Evolutionary conservation across 768 basidiomycete genomes (phyloP).

Genomic region (Pisolithus marmoratus): DNA sequence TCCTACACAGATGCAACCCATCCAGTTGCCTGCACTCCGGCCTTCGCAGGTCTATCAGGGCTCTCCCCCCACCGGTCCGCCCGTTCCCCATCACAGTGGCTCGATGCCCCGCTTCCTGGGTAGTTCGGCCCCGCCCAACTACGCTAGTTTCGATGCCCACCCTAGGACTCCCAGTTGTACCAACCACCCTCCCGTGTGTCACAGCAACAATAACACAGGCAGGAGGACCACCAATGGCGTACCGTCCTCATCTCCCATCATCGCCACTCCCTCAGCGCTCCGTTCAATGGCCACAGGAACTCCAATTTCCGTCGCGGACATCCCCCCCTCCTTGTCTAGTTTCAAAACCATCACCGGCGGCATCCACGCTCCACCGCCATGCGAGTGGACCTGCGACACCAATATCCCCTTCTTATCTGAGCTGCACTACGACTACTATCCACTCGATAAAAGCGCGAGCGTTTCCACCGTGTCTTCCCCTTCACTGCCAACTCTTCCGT

Average conservation of each 20-base stretch:
- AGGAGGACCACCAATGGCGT: conserved; percentile 6
- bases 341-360: conserved; percentile 19
- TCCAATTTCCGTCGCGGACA: conserved; percentile 9
- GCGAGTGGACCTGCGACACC: conserved; percentile 19
- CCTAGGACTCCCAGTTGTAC: background rate
- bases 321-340: conserved; percentile 15
- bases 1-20: background rate
- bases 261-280: conserved; percentile 6
- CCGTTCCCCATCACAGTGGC: conserved; percentile 7
- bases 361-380: conserved; percentile 1
- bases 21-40: background rate
- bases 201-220: no score
- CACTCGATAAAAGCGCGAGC: conserved; percentile 9
- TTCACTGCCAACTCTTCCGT: background rate
- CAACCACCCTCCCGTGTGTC: background rate
- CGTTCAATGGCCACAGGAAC: conserved; percentile 7
- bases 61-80: background rate
- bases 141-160: conserved; percentile 11
- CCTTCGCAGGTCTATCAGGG: conserved; percentile 9
- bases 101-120: conserved; percentile 25
- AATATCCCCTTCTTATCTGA: conserved; percentile 12
- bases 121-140: conserved; percentile 20
- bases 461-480: conserved; percentile 1
- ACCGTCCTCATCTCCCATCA: background rate
- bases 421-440: conserved; percentile 14